Evolutionary conservation across 106 monocot species (phyloP).

Genomic region (Agapanthus africanus): DNA sequence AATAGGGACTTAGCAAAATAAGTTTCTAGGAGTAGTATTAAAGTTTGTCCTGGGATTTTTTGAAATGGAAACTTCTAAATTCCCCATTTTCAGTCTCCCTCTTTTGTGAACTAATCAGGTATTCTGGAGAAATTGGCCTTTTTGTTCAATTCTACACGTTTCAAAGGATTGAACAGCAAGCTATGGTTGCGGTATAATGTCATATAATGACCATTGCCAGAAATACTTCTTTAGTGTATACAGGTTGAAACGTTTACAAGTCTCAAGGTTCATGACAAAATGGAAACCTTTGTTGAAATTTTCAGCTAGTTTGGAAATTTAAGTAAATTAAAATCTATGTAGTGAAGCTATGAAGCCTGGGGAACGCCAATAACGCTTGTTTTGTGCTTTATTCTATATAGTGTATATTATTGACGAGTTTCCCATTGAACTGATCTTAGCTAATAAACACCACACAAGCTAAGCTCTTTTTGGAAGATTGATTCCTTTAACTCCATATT

Average conservation of each 20-base stretch:
- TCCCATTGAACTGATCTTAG: not conserved
- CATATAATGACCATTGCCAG: not conserved
- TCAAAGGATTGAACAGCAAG: no score
- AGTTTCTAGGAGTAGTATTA: no score
- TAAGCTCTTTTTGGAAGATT: not conserved
- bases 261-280: not conserved
- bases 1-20: no score
- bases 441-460: not conserved
- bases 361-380: no score
- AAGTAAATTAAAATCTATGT: no score
- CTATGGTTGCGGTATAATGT: not conserved
- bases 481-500: not conserved
- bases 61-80: not conserved
- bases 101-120: conserved; percentile 1
- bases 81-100: not conserved
- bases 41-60: no score
- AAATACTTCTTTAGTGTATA: not conserved
- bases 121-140: not conserved
- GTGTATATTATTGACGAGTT: not conserved
- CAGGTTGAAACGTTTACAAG: no score
- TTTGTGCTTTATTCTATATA: no score
- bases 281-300: not conserved
- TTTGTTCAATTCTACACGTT: not conserved
- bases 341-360: no score
- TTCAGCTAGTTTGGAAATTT: not conserved